Base-by-base conservation (phyloP, 2,329 filamentous ascomycete genomes). In the Trichoderma sp. region DNA sequence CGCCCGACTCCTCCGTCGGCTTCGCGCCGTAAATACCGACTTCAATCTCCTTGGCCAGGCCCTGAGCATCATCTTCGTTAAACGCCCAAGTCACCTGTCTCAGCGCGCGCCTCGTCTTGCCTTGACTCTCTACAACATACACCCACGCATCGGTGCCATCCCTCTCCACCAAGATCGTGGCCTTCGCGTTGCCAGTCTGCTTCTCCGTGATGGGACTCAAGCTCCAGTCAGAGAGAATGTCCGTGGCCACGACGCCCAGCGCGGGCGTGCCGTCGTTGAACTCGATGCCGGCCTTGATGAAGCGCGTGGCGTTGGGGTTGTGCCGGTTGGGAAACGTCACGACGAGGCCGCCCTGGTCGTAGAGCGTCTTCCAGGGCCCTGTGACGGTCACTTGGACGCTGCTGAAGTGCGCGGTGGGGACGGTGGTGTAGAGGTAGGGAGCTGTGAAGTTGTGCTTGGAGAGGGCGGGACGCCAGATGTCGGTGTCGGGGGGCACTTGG, bases 211-310 rank as follows among this genome's bases (percentile, higher is more conserved):
- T 66, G 34, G 73, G 73, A 30, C 72, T 73, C 23, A 74, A 36
- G 20, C 73, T 74, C 73, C 73, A 74, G 58, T 74, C 73, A 9
- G 73, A 74, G 13, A 74, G 70, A 5, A 72, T 66, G 26, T 74
- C 73, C 34, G 73, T 73, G 34, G 59, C 73, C 26, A 74, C 73
- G 32, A 74, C 73, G 36, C 73, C 73, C 6, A 74, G 62, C 17
- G 72, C 69, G 12, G 73, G 69, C 5, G 69, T 43, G 3, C 73
- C 73, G 23, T 74, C 73, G 34, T 71, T 73, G 43, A 74, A 73
- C 58, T 74, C 73, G 63, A 74, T 71, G 57, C 73, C 73, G 23
- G 73, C 73, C 34, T 74, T 74, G 72, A 74, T 74, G 71, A 71
- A 74, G 61, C 73, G 72, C 20, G 65, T 68, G 30, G 30, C 62